Evolutionary conservation across 495 filamentous ascomycete species (phyloP).

Genomic region (Tuber aestivum): DNA sequence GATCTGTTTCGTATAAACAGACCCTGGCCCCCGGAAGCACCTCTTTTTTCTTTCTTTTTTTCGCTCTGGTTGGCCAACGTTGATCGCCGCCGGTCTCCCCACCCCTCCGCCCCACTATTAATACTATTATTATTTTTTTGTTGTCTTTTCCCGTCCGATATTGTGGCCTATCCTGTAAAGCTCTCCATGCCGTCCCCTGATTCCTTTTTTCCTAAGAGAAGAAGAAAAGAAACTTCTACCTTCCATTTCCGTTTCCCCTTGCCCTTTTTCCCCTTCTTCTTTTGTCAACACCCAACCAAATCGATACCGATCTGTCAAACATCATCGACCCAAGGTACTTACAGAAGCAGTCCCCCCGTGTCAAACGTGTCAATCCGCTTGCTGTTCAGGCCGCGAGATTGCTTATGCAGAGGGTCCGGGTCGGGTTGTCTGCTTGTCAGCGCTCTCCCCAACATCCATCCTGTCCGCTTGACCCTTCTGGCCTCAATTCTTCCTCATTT

Average conservation of each 20-base stretch:
- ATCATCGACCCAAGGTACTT: constrained; percentile 36
- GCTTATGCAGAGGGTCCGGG: constrained; percentile 17
- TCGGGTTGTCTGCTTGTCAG: neutral
- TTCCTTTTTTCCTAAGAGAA: constrained; percentile 5
- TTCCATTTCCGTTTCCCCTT: neutral
- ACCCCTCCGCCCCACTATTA: neutral
- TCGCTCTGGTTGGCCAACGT: constrained; percentile 22
- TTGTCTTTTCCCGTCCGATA: neutral
- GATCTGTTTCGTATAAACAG: neutral
- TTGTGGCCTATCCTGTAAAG: neutral
- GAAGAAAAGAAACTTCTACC: constrained; percentile 11
- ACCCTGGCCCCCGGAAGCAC: constrained; percentile 31
- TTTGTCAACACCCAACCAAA: constrained; percentile 20
- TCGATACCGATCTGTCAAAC: constrained; percentile 36
- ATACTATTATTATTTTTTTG: neutral
- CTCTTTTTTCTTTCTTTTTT: constrained; percentile 11
- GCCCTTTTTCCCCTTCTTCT: neutral
- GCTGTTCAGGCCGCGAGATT: constrained; percentile 25
- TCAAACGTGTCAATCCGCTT: constrained; percentile 41
- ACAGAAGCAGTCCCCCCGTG: constrained; percentile 20
- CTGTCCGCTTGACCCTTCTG: neutral
- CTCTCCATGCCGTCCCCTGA: constrained; percentile 13
- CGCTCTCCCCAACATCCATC: constrained; percentile 19
- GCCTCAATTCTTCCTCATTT: neutral
- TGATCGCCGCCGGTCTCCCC: constrained; percentile 18